Evolutionary conservation across 78 protist species (phyloP), one percentile per base, ranked within the genome.

Genomic region (Dictyostelium intermedium): DNA sequence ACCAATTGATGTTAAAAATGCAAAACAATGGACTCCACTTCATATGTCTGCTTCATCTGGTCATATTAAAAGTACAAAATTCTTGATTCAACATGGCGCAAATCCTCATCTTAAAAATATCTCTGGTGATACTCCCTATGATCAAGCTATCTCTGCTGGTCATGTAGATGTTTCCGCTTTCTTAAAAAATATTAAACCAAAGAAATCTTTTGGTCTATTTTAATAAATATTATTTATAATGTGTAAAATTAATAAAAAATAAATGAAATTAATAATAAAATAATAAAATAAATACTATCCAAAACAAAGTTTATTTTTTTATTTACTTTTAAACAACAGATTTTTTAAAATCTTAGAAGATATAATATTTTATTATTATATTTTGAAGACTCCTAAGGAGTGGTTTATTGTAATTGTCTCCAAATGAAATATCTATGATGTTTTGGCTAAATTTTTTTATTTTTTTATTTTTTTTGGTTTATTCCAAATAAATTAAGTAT

Each of bases 11-110:
- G 60, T 80, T 10, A 89, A 89, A 70, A 89, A 89, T 16, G 79
- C 94, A 4, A 89, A 89, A 47, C 94, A 89, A 89, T 89, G 94
- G 94, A 89, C 94, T 13, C 94, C 94, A 32, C 30, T 89, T 30
- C 94, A 89, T 80, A 89, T 89, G 94, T 39, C 82, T 30, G 79
- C 87, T 39, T 78, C 94, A 10, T 69, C 94, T 8, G 94, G 94
- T 30, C 86, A 89, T 69, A 30, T 89, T 30, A 80, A 74, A 80
- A 63, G 69, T 80, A 66, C 78, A 30, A 89, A 83, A 50, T 80
- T 27, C 39, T 77, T 89, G 43, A 80, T 89, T 80, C 84, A 89
- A 63, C 70, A 80, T 78, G 87, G 87, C 1, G 94, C 94, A 16
- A 89, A 89, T 89, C 94, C 94, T 70, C 82, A 66, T n/a, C 43